phyloP scores from a whole-genome alignment of 2,329 filamentous ascomycete genomes.

The Aureobasidium sp. region DNA sequence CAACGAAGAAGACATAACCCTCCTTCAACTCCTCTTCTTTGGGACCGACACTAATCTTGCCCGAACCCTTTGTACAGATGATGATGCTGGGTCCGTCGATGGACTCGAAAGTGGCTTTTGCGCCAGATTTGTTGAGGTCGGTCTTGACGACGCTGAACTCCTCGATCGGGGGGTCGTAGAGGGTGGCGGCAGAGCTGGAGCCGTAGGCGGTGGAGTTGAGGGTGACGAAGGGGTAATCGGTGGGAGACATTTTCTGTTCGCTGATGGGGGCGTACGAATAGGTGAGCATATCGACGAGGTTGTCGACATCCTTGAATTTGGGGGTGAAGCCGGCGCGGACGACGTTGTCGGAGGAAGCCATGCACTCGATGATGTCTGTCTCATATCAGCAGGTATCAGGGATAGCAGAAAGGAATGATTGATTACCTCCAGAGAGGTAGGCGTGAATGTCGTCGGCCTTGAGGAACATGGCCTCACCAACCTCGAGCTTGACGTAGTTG shows the following conservation, averaged over 20 bases:
- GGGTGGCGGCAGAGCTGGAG: slow-evolving; percentile 60
- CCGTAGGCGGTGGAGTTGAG: slow-evolving; percentile 78
- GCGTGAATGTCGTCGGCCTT: slow-evolving; percentile 97
- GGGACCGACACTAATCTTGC: slow-evolving; percentile 76
- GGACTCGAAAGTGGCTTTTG: slow-evolving; percentile 82
- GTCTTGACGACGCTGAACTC: slow-evolving; percentile 89
- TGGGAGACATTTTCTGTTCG: slow-evolving; percentile 85
- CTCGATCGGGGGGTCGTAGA: slow-evolving; percentile 95
- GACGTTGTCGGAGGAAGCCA: slow-evolving; percentile 98
- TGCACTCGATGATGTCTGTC: slow-evolving; percentile 91
- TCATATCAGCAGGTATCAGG: neutral
- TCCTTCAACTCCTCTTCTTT: slow-evolving; percentile 62
- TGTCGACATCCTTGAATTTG: slow-evolving; percentile 95
- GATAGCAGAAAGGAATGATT: neutral
- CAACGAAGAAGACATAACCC: slow-evolving; percentile 57
- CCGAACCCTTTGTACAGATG: slow-evolving; percentile 78
- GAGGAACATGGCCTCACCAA: slow-evolving; percentile 92
- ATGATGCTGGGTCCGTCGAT: slow-evolving; percentile 86
- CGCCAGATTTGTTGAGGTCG: slow-evolving; percentile 59
- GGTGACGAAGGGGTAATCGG: slow-evolving; percentile 77
- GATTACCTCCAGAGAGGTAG: slow-evolving; percentile 63
- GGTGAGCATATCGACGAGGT: slow-evolving; percentile 82
- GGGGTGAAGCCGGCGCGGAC: slow-evolving; percentile 95
- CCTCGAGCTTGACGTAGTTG: slow-evolving; percentile 81
- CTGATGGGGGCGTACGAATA: slow-evolving; percentile 93